Percentiles rank a stretch among this genome's conserved stretches.
phyloP scores from a whole-genome alignment of 108 stramenopile genomes.

The Conticribra guillardii region DNA sequence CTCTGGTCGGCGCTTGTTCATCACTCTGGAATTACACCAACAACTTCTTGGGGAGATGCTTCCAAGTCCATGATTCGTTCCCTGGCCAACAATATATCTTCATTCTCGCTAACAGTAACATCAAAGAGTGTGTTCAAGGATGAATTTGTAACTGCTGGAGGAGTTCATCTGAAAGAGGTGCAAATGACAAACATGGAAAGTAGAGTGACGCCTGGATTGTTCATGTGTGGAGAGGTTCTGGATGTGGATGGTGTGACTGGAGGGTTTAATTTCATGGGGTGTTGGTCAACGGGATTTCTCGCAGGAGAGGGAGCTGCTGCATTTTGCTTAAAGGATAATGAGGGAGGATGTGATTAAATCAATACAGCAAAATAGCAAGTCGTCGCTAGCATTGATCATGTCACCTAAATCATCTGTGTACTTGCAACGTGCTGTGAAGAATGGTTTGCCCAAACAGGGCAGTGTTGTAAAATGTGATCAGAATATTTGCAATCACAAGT shows the following conservation, averaged over 20 bases:
- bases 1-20: slow-evolving; percentile 74
- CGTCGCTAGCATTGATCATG: too few species aligned
- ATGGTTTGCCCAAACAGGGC: too few species aligned
- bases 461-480: too few species aligned
- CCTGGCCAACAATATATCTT: slow-evolving; percentile 56
- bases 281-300: slow-evolving; percentile 88
- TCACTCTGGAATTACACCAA: slow-evolving; percentile 53
- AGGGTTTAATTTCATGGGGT: slow-evolving; percentile 90
- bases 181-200: slow-evolving; percentile 86
- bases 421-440: too few species aligned
- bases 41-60: slow-evolving; percentile 65
- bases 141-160: slow-evolving; percentile 95
- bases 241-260: slow-evolving; percentile 93
- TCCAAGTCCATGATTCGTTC: slow-evolving; percentile 73
- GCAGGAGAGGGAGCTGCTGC: slow-evolving; percentile 65
- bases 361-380: neutral
- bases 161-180: slow-evolving; percentile 75
- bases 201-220: slow-evolving; percentile 69
- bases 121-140: slow-evolving; percentile 91
- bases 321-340: slow-evolving; percentile 16
- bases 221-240: slow-evolving; percentile 85
- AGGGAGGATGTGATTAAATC: neutral
- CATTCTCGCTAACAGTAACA: slow-evolving; percentile 65
- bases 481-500: too few species aligned
- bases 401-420: too few species aligned